Evolutionary conservation across 2,329 filamentous ascomycete species (phyloP).

Genomic region (Nigrospora osmanthi): DNA sequence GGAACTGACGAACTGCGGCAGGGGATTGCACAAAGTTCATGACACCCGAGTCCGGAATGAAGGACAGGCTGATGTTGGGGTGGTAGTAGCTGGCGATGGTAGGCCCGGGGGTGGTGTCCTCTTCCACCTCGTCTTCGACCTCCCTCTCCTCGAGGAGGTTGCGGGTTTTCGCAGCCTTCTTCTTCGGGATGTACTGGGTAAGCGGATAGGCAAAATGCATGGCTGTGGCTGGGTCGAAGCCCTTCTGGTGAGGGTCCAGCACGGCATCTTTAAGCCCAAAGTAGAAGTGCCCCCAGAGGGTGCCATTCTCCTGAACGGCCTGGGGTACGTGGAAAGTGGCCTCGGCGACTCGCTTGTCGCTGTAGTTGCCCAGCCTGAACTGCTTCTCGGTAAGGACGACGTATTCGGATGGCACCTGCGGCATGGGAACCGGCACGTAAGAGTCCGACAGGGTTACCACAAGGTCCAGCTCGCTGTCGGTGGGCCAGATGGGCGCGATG

Average conservation of each 20-base stretch:
- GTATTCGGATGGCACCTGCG: constrained; percentile 55
- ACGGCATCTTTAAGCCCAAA: constrained; percentile 67
- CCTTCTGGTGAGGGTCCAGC: constrained; percentile 65
- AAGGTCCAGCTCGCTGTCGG: constrained; percentile 72
- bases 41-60: constrained; percentile 73
- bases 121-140: constrained; percentile 39
- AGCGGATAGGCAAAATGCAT: constrained; percentile 80
- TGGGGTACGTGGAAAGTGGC: constrained; percentile 70
- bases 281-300: constrained; percentile 92
- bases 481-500: constrained; percentile 82
- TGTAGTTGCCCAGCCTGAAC: constrained; percentile 72
- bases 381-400: constrained; percentile 73
- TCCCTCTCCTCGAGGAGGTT: constrained; percentile 64
- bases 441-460: constrained; percentile 76
- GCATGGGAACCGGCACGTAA: constrained; percentile 59
- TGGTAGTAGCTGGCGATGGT: constrained; percentile 84
- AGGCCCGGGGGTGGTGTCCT: constrained; percentile 52
- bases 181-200: constrained; percentile 85
- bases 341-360: constrained; percentile 69
- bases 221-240: constrained; percentile 68
- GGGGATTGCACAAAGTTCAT: constrained; percentile 60
- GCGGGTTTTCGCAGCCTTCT: constrained; percentile 80
- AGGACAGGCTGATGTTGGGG: constrained; percentile 83
- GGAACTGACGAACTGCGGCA: constrained; percentile 67
- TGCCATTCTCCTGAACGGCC: constrained; percentile 83